These are phyloP conservation scores for Trametes cinnabarina DNA, from an alignment of 768 basidiomycete species.

Conservation along the genomic window DNA sequence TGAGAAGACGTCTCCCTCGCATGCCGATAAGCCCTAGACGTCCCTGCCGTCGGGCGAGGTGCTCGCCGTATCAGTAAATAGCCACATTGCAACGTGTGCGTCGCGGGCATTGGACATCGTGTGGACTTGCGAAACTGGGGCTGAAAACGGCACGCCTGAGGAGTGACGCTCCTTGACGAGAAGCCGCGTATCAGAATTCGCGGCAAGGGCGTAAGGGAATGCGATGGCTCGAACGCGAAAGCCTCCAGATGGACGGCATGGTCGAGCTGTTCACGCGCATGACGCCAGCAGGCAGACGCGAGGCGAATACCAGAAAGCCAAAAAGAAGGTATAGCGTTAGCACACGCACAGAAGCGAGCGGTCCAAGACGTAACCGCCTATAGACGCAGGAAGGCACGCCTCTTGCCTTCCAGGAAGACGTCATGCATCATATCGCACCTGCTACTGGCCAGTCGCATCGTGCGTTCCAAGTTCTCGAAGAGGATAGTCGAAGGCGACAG, in stretches of 20 bases:
- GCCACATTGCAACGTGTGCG: neutral
- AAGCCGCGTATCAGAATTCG: neutral
- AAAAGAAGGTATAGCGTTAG: conserved; percentile 11
- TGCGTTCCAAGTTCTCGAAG: no score
- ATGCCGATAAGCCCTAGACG: neutral
- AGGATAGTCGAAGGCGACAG: neutral
- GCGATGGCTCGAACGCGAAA: neutral
- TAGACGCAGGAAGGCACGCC: neutral
- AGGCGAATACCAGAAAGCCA: neutral
- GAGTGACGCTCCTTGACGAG: neutral
- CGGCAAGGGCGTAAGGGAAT: neutral
- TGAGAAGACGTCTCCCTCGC: neutral
- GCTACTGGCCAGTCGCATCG: no score
- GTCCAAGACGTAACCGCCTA: conserved; percentile 3
- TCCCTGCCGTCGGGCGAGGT: neutral
- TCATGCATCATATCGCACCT: no score
- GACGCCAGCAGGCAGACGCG: neutral
- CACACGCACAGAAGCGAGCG: neutral
- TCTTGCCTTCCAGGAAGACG: neutral
- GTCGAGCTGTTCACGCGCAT: neutral
- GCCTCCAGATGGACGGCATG: neutral
- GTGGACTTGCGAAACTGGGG: neutral
- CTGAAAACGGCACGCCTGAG: neutral
- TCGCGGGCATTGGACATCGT: neutral
- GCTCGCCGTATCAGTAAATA: neutral